phyloP scores from a whole-genome alignment of 305 asterid species.

The Plantago rigida region DNA sequence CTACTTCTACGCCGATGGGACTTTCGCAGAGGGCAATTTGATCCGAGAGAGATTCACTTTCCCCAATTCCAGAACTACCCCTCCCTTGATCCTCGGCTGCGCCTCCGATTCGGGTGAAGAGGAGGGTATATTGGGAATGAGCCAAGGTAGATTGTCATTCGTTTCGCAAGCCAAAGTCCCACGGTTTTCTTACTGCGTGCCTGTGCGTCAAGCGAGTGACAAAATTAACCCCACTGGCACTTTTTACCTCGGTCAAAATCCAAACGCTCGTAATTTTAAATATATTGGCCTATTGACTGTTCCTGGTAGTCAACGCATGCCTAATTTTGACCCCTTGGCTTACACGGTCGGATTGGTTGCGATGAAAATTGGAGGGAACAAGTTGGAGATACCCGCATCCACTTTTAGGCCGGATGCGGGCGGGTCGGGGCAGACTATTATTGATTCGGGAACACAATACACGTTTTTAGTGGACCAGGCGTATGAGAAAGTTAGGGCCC shows the following conservation, averaged over 20 bases:
- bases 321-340: constrained; percentile 74
- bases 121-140: constrained; percentile 92
- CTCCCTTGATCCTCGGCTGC: constrained; percentile 79
- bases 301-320: constrained; percentile 45
- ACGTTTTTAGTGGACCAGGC: constrained; percentile 67
- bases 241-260: constrained; percentile 70
- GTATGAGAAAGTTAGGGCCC: constrained; percentile 44
- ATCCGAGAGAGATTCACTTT: constrained; percentile 57
- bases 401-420: constrained; percentile 57
- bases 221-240: constrained; percentile 42
- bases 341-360: constrained; percentile 54
- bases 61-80: constrained; percentile 52
- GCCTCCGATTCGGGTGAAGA: constrained; percentile 47
- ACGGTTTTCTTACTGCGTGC: constrained; percentile 77
- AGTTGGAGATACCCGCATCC: constrained; percentile 37
- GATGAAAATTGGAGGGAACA: constrained; percentile 49
- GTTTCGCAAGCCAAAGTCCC: constrained; percentile 57
- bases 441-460: constrained; percentile 84
- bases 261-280: constrained; percentile 40
- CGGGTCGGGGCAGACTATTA: constrained; percentile 77
- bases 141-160: constrained; percentile 65
- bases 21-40: constrained; percentile 84
- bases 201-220: constrained; percentile 30
- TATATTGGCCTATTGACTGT: constrained; percentile 47
- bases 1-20: constrained; percentile 85